Evolutionary conservation across 2,329 filamentous ascomycete genomes (phyloP), one percentile per base, ranked within the genome.

Genomic region (Diaporthe velutina): DNA sequence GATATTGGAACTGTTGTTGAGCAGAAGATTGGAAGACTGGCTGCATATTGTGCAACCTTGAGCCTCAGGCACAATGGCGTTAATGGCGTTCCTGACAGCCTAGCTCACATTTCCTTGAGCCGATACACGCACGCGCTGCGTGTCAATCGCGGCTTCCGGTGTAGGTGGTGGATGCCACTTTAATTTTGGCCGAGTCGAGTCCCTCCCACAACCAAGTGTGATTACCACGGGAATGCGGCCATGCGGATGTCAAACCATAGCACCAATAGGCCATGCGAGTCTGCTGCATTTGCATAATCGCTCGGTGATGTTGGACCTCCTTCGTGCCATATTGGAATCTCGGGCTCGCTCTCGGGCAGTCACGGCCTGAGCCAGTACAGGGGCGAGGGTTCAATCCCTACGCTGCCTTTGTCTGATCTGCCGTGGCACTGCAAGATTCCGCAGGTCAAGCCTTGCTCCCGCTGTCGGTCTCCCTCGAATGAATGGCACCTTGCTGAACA

Each of bases 341-440:
- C 55, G 55, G 40, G 38, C 45, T 71, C 42, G 70, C 54, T 60
- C 28, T 52, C 45, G 28, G 40, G 10, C 40, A 22, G 64, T 28
- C 19, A 67, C 30, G 45, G 61, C 61, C n/a, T 67, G 22, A 13
- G 33, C 64, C 64, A 67, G n/a, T 30, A 52, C 30, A 50, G n/a
- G 45, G 30, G 22, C 52, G 45, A 25, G 22, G 45, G 45, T 52
- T 52, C 64, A 67, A 28, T 10, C 22, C 61, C 45, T 52, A 38
- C 15, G 30, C 38, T 71, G 54, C 22, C 40, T 60, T 35, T 28
- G 30, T 60, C 55, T 60, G 70, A 61, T 61, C 70, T 71, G 30
- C 55, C n/a, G 45, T 71, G 22, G 30, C 45, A 67, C 30, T 68
- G 70, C 70, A 61, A 71, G 42, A 71, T 52, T 52, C 42, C 42